Evolutionary conservation across 2,329 filamentous ascomycete genomes (phyloP), one percentile per base, ranked within the genome.

Genomic region (Fusarium sp.): DNA sequence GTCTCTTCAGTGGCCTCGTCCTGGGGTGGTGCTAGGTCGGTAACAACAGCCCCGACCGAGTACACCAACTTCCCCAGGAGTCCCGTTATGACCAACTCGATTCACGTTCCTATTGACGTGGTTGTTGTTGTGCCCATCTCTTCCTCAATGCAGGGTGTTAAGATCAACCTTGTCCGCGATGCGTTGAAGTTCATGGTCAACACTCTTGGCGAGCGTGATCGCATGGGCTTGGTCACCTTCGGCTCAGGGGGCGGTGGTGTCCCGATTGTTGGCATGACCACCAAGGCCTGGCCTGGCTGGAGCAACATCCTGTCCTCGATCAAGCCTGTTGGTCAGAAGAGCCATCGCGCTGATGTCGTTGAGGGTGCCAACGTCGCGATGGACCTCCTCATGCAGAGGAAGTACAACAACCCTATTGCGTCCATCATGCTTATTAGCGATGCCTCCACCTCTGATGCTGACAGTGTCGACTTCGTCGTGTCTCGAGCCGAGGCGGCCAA

Each of bases 101-200:
- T 96, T 57, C 96, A 99, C 80, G 94, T 98, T 18, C 96, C 96
- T 2, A 90, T 98, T 63, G 96, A 99, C 80, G 92, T 99, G 34
- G 96, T 99, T 0, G 94, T 98, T 1, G 96, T 99, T 24, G 95
- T 99, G 37, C 96, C 96, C 0, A 95, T 99, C 7, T 98, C 96
- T 0, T 97, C 96, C 1, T 98, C 96, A 0, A 99, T 98, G 96
- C 96, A 98, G 83, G 96, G 96, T n/a, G 90, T 99, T 70, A 99
- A 99, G 85, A 98, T 98, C 80, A 97, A 96, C 71, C 88, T 99
- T 1, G 90, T 99, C 16, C 92, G 95, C 47, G 96, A 99, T 82
- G 93, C 96, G 0, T 88, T 99, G 38, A 94, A 93, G 68, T 99
- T 98, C 82, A 92, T 99, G 82, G 94, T 99, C 3, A 89, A 93